These are phyloP conservation scores for Phytophthora constricta DNA, from an alignment of 352 stramenopile genomes.

Conservation along the genomic window DNA sequence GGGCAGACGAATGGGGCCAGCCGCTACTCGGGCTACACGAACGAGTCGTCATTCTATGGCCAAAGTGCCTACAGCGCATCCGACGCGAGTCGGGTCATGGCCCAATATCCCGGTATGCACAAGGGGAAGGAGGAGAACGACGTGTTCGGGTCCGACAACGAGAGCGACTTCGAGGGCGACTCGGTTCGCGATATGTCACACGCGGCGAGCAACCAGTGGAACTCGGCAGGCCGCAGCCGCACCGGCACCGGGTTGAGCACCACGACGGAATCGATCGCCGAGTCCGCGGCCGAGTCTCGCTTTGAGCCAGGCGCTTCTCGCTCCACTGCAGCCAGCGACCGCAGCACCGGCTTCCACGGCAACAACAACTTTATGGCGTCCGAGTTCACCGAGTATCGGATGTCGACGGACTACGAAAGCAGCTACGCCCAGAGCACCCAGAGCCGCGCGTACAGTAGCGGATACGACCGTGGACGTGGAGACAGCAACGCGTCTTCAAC, in stretches of 20 bases:
- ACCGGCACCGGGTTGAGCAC: slow-evolving; percentile 3
- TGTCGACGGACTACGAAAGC: slow-evolving; percentile 34
- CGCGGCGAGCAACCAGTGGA: slow-evolving; percentile 35
- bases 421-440: slow-evolving; percentile 28
- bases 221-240: slow-evolving; percentile 26
- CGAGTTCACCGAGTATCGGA: slow-evolving; percentile 36
- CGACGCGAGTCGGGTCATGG: slow-evolving; percentile 20
- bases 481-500: slow-evolving; percentile 41
- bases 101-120: slow-evolving; percentile 35
- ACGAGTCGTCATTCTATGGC: slow-evolving; percentile 35
- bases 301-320: slow-evolving; percentile 21
- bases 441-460: slow-evolving; percentile 27
- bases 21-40: slow-evolving; percentile 37
- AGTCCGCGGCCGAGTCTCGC: slow-evolving; percentile 10
- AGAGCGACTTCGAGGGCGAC: slow-evolving; percentile 52
- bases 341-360: slow-evolving; percentile 13
- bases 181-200: slow-evolving; percentile 50
- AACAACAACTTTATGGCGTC: slow-evolving; percentile 32
- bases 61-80: slow-evolving; percentile 30
- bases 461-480: slow-evolving; percentile 29
- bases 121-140: slow-evolving; percentile 37
- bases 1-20: slow-evolving; percentile 27
- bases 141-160: slow-evolving; percentile 37
- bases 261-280: slow-evolving; percentile 22
- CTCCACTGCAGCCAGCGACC: slow-evolving; percentile 30